These are phyloP conservation scores for Paraleonurus japonicus DNA, from an alignment of 257 asterid genomes.

Conservation along the genomic window DNA sequence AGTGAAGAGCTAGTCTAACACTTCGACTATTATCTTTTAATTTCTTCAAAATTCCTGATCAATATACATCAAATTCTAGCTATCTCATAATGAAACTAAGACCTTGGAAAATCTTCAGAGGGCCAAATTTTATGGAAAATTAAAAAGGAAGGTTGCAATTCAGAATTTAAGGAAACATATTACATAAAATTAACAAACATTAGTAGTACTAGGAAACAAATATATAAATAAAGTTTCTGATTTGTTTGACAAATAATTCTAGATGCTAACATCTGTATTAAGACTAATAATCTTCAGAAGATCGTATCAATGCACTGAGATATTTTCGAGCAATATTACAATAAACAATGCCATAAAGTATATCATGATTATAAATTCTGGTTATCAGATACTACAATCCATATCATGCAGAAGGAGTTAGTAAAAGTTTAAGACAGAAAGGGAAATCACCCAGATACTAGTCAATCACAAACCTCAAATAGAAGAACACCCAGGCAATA, in stretches of 20 bases:
- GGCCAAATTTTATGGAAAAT: background rate
- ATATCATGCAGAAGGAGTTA: constrained; percentile 16
- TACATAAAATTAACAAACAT: background rate
- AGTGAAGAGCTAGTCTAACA: constrained; percentile 20
- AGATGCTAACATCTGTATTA: constrained; percentile 8
- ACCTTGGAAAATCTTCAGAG: background rate
- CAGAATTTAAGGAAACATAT: background rate
- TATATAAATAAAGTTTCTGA: background rate
- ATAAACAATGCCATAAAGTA: constrained; percentile 3
- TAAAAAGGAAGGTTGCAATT: background rate
- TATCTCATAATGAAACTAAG: constrained; percentile 9
- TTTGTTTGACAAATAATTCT: background rate
- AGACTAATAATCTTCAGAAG: constrained; percentile 20
- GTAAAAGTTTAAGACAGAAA: constrained; percentile 8
- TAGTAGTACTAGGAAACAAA: background rate
- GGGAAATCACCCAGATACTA: constrained; percentile 20
- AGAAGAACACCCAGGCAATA: constrained; percentile 87
- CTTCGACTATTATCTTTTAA: constrained; percentile 1
- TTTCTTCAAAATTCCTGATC: constrained; percentile 2
- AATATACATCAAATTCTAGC: background rate
- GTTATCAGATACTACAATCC: constrained; percentile 17
- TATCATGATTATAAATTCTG: background rate
- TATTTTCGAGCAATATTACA: background rate
- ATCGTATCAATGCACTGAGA: constrained; percentile 5
- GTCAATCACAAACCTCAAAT: constrained; percentile 75